Base-by-base conservation (phyloP, 75 land plant species). In the Larix kaempferi region DNA sequence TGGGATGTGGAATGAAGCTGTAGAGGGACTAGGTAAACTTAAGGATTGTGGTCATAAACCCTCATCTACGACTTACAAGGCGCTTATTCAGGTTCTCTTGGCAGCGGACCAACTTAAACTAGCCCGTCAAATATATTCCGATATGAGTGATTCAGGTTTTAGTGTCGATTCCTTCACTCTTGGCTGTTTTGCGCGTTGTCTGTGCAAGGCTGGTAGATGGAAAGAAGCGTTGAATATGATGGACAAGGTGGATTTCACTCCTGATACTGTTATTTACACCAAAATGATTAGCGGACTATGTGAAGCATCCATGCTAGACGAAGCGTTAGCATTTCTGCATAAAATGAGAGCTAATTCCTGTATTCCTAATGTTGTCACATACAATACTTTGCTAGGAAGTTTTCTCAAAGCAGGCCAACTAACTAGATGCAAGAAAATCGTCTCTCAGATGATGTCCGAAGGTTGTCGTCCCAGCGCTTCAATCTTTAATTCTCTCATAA, bases 261-360 rank as follows among this genome's bases (percentile, higher is more conserved):
- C 87, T 19, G 88, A 89, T 76, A 80, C 91, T 11, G 83, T 81
- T 6, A 58, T 91, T 2, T 91, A 86, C 74, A 91, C 86, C 2
- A 85, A 85, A 73, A 89, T 91, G 94, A 89, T 91, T 59, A 58
- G 78, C 71, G 94, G 94, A 11, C 74, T 91, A 73, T 85, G 91
- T 79, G 91, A 91, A 80, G 91, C 91, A 59, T 89, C 89, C 0
- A 78, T 87, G 74, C 84, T 87, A 82, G 89, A 87, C 56, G 88
- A 89, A 82, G 91, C 94, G 52, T 79, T 87, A 83, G 78, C 80
- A n/a, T 81, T 91, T 35, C 66, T 89, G 69, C 81, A 80, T 29
- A 77, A 84, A 33, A 89, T 91, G 94, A 64, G 91, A 41, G 73
- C 86, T 58, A 83, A 63, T 78, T 87, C 88, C 54, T 91, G 91